Conservation (phyloP, 306 rosid genomes). For the Trichosanthes cucumerina region DNA sequence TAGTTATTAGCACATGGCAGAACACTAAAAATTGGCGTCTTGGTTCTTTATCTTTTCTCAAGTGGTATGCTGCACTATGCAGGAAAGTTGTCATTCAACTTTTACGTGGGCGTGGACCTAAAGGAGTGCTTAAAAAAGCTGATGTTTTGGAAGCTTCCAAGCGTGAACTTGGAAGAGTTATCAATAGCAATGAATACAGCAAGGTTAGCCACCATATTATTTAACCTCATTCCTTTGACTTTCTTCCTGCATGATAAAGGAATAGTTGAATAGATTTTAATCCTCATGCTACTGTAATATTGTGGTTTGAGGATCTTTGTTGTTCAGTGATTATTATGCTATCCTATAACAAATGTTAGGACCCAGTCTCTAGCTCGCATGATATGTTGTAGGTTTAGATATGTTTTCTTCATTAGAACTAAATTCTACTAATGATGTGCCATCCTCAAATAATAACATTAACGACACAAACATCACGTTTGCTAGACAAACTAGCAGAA, state of each 20-base stretch:
- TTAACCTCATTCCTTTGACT: background rate
- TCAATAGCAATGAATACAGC: constrained; percentile 47
- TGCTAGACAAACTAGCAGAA: background rate
- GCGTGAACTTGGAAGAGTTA: constrained; percentile 45
- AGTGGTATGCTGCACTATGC: constrained; percentile 20
- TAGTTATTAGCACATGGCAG: background rate
- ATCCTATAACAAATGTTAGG: background rate
- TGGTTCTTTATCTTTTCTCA: background rate
- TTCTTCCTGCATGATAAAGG: background rate
- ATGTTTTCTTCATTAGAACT: background rate
- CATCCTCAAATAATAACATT: background rate
- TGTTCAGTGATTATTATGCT: background rate
- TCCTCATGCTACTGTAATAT: background rate
- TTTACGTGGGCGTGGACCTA: constrained; percentile 49
- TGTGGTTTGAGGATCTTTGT: background rate
- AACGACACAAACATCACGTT: background rate
- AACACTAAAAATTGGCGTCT: background rate
- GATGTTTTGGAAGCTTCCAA: constrained; percentile 62
- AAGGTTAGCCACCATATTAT: constrained; percentile 42
- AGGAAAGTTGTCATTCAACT: constrained; percentile 73
- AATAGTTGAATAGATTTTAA: background rate
- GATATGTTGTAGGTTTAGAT: background rate
- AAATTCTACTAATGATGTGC: background rate
- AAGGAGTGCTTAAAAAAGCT: constrained; percentile 53
- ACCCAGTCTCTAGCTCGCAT: background rate